phyloP scores from a whole-genome alignment of 2,329 filamentous ascomycete species.

The Cercospora sp. region DNA sequence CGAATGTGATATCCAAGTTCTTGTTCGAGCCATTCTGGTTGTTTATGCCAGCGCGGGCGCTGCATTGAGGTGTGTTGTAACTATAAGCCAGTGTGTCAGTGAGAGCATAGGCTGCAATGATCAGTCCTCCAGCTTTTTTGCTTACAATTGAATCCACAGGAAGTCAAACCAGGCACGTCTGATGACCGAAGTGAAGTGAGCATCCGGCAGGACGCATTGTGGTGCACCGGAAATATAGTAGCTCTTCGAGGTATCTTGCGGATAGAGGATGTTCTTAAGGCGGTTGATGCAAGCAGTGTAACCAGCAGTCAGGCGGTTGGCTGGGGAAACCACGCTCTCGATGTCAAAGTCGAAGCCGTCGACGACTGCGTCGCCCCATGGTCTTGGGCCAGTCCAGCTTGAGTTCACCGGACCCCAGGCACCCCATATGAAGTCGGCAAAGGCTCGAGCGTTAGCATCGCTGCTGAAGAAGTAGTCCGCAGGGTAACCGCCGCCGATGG shows the following conservation, averaged over 20 bases:
- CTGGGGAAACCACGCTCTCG: slow-evolving; percentile 40
- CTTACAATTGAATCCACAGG: slow-evolving; percentile 47
- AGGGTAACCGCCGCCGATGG: slow-evolving; percentile 47
- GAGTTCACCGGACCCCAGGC: slow-evolving; percentile 43
- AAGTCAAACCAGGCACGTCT: slow-evolving; percentile 46
- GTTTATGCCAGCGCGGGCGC: slow-evolving; percentile 48
- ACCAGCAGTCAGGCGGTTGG: slow-evolving; percentile 39
- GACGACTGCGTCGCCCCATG: slow-evolving; percentile 52
- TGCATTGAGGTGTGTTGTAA: slow-evolving; percentile 51
- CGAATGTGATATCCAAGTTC: slow-evolving; percentile 30
- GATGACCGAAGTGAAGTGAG: slow-evolving; percentile 44
- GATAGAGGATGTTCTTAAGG: slow-evolving; percentile 46
- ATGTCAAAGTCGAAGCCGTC: slow-evolving; percentile 58
- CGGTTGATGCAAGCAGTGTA: slow-evolving; percentile 50
- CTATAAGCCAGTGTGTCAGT: neutral
- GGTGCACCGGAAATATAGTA: slow-evolving; percentile 56
- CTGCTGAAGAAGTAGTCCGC: slow-evolving; percentile 47
- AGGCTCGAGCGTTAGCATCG: slow-evolving; percentile 44
- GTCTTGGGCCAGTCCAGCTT: slow-evolving; percentile 40
- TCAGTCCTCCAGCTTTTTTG: neutral
- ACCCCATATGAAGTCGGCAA: slow-evolving; percentile 50
- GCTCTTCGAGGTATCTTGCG: slow-evolving; percentile 36
- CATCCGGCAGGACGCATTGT: slow-evolving; percentile 51
- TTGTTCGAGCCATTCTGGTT: slow-evolving; percentile 35
- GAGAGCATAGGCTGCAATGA: neutral